A percentile compares a stretch with the other conserved stretches of the same genome.
phyloP scores from a whole-genome alignment of 2,329 filamentous ascomycete species.

The Phyllosticta citriasiana region DNA sequence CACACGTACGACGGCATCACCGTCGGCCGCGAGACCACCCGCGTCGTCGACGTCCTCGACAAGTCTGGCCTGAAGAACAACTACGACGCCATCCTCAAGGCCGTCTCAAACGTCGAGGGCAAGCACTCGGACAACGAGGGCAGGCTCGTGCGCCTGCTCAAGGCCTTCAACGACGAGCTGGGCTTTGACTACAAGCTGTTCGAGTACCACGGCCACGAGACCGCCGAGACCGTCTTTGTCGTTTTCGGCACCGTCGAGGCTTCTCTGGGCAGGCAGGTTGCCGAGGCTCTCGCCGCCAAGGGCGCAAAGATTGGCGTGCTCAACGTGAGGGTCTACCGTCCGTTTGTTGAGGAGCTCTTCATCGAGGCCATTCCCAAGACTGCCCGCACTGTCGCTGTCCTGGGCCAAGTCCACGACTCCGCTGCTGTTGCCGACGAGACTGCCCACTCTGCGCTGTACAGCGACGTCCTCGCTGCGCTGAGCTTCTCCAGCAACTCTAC shows the following conservation, averaged over 20 bases:
- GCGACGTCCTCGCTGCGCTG: slow-evolving; percentile 80
- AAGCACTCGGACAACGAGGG: slow-evolving; percentile 62
- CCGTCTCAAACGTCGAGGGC: slow-evolving; percentile 52
- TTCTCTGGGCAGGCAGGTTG: slow-evolving; percentile 74
- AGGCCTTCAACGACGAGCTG: slow-evolving; percentile 77
- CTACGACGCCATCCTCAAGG: slow-evolving; percentile 57
- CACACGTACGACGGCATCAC: slow-evolving; percentile 84
- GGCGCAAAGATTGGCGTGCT: slow-evolving; percentile 76
- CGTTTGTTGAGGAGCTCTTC: slow-evolving; percentile 93
- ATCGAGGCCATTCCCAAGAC: slow-evolving; percentile 68
- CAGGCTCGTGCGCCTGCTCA: slow-evolving; percentile 60
- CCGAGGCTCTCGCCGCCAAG: slow-evolving; percentile 58
- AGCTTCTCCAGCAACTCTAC: slow-evolving; percentile 57
- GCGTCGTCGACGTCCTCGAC: slow-evolving; percentile 73
- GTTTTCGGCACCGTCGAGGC: slow-evolving; percentile 89
- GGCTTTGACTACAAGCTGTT: slow-evolving; percentile 89
- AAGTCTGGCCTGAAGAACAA: slow-evolving; percentile 57
- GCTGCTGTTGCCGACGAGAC: slow-evolving; percentile 63
- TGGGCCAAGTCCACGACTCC: slow-evolving; percentile 77
- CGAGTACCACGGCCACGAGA: slow-evolving; percentile 80
- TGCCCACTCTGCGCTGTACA: slow-evolving; percentile 75
- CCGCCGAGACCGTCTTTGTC: slow-evolving; percentile 74
- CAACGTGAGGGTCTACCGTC: slow-evolving; percentile 87
- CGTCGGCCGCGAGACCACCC: slow-evolving; percentile 70
- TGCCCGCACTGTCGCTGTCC: slow-evolving; percentile 65